Evolutionary conservation across 176 grass and related monocot genomes (phyloP), one percentile per base, ranked within the genome.

Genomic region (Chrysopogon serrulatus): DNA sequence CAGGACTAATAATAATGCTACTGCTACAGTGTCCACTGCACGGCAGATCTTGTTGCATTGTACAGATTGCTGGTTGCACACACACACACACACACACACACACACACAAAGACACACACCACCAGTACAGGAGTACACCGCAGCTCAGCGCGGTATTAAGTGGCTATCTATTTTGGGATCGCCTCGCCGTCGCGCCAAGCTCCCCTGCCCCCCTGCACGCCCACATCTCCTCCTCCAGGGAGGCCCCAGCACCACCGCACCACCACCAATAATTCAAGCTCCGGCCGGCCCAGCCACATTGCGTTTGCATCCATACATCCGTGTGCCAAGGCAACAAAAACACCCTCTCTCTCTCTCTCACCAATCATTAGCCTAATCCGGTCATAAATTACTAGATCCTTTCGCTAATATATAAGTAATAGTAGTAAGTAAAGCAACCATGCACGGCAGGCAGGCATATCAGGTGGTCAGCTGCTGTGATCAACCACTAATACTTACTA

Each of bases 191-290:
- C 21, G 71, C 63, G 79, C 82, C 86, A 82, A 71, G 86, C 86
- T 77, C 74, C 86, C 79, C 79, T 87, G 86, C 86, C 72, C 17
- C 85, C 79, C 79, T 82, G 86, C 86, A 87, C 71, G 67, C 86
- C 79, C 78, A 77, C 79, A 82, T 24, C 31, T 79, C 15, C 15
- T 5, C 28, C 67, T 27, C 67, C 62, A 6, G 18, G 48, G 15
- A 6, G 30, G 51, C 31, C 40, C 72, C 26, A 65, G 5, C 35
- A 18, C 17, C 35, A 12, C 34, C 36, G 3, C 59, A 15, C 3
- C 41, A 5, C 21, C 51, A 33, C 0, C 60, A 76, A 87, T 82
- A 59, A 87, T 76, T 68, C 69, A 72, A 6, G n/a, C n/a, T 60
- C 39, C 40, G 16, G 67, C 28, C 62, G 18, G 15, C 67, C 66